Evolutionary conservation across 2,329 filamentous ascomycete species (phyloP), one percentile per base, ranked within the genome.

Genomic region (Penicillium sp.): DNA sequence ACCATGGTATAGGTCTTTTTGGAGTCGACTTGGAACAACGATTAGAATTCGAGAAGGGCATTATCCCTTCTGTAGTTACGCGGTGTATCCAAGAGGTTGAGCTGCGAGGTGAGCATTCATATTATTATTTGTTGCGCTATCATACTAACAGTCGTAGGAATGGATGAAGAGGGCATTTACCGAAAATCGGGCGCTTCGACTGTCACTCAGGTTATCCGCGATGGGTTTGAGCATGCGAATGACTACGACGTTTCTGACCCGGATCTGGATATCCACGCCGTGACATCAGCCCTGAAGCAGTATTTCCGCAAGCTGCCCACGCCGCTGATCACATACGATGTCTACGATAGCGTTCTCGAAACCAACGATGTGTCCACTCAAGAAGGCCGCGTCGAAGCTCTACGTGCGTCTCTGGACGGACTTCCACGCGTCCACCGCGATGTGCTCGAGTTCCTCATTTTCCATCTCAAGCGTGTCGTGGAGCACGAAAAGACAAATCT

Each of bases 151-250:
- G 42, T 40, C 46, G 24, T 56, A 81, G 79, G 81, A 47, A 96
- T 99, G 90, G 92, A 97, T 66, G 84, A 95, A 64, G 94, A 97
- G 76, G 94, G 94, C 61, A 96, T 99, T 65, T 99, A 99, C 77
- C 87, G 94, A 67, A 99, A 99, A 80, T 96, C 92, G 51, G 94
- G 94, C 57, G 94, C 92, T 63, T 91, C 89, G 66, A 91, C 90
- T 8, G 91, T 95, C 71, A 89, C 96, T 69, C 95, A 96, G 72
- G 81, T 84, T 66, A 90, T 99, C 64, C 90, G 93, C 67, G 89
- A 92, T 63, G 91, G 92, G 12, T 97, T 99, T 70, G 92, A 97
- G 71, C 88, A 86, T 71, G 87, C 84, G n/a, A 67, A 70, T 58
- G 90, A 93, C 67, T 94, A 86, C 69, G 93, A 97, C 69, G 95